A percentile compares a stretch with the other conserved stretches of the same genome.
Evolutionary conservation across 768 basidiomycete species (phyloP).

Genomic region (Termitomyces sp.): DNA sequence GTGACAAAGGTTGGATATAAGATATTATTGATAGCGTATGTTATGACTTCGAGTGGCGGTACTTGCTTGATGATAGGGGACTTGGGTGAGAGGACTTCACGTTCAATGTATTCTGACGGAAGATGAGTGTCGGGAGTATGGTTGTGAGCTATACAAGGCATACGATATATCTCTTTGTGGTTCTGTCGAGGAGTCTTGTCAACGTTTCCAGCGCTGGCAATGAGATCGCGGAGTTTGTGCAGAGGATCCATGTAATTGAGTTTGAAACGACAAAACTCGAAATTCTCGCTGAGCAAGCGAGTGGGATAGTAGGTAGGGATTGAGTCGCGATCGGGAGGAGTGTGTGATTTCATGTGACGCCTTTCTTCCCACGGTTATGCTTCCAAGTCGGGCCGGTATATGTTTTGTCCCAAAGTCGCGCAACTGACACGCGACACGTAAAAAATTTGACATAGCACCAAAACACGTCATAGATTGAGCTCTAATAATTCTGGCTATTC

Average conservation of each 20-base stretch:
- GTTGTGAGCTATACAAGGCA: not conserved
- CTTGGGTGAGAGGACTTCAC: constrained; percentile 17
- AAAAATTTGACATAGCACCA: too few relatives aligned
- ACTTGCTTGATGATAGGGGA: constrained; percentile 16
- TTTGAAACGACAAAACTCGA: too few relatives aligned
- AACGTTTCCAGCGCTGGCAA: constrained; percentile 9
- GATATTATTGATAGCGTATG: constrained; percentile 26
- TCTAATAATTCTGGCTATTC: too few relatives aligned
- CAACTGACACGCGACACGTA: too few relatives aligned
- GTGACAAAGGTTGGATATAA: constrained; percentile 18
- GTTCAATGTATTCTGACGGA: constrained; percentile 15
- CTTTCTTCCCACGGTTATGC: too few relatives aligned
- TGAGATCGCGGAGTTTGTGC: constrained; percentile 11
- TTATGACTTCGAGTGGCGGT: constrained; percentile 24
- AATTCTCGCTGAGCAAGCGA: too few relatives aligned
- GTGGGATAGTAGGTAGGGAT: too few relatives aligned
- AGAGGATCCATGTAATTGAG: constrained; percentile 7
- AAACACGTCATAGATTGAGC: too few relatives aligned
- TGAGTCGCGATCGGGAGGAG: too few relatives aligned
- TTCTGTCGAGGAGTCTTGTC: constrained; percentile 2
- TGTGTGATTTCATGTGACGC: too few relatives aligned
- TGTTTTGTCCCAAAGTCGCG: too few relatives aligned
- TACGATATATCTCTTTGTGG: constrained; percentile 15
- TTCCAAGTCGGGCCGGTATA: too few relatives aligned
- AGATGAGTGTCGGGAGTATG: not conserved